Percentiles rank a stretch among this genome's conserved stretches.
These are phyloP conservation scores for Penicillium subrubescens DNA, from an alignment of 495 filamentous ascomycete species.

Conservation along the genomic window DNA sequence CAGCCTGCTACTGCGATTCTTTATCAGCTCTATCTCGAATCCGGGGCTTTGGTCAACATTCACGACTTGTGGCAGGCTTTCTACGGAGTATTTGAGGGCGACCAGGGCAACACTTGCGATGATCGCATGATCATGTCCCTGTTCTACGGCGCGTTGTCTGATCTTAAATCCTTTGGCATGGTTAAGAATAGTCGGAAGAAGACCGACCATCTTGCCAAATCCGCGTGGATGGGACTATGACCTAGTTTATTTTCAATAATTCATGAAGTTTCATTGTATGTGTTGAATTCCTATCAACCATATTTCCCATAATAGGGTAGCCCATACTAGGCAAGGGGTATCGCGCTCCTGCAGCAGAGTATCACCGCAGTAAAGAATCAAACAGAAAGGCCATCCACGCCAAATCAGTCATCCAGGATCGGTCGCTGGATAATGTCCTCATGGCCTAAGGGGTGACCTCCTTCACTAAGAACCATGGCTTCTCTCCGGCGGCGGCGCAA, in stretches of 20 bases:
- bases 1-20: conserved; percentile 80
- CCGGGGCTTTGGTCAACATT: conserved; percentile 83
- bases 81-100: conserved; percentile 69
- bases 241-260: conserved; percentile 7
- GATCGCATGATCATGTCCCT: conserved; percentile 59
- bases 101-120: conserved; percentile 53
- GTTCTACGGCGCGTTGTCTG: conserved; percentile 83
- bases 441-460: conserved; percentile 48
- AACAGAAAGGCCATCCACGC: neutral
- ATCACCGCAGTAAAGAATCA: conserved; percentile 14
- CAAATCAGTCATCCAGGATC: conserved; percentile 20
- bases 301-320: conserved; percentile 13
- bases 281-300: conserved; percentile 9
- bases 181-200: conserved; percentile 89
- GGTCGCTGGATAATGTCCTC: conserved; percentile 55
- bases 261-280: neutral
- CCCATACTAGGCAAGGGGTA: conserved; percentile 23
- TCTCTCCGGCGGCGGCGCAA: conserved; percentile 53
- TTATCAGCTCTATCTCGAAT: conserved; percentile 91
- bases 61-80: conserved; percentile 91
- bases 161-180: conserved; percentile 82
- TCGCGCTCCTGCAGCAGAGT: conserved; percentile 25
- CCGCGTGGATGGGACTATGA: conserved; percentile 69
- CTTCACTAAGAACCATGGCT: conserved; percentile 58
- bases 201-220: conserved; percentile 85